phyloP scores from a whole-genome alignment of 73 alveolate genomes.

The Symbiodinium pilosum region DNA sequence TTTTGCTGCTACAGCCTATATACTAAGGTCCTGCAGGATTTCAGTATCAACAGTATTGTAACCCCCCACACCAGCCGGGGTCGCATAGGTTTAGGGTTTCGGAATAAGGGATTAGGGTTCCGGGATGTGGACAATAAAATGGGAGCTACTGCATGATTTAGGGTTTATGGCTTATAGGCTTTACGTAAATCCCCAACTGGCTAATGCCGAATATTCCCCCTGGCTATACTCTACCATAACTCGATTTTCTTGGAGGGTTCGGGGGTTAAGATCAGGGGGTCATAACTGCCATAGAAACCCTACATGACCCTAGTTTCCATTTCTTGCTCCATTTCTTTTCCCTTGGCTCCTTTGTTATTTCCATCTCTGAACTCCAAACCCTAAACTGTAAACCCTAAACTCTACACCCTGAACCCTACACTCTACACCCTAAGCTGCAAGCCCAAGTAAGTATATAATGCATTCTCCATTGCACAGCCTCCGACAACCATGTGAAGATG shows the following conservation, averaged over 20 bases:
- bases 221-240: background rate
- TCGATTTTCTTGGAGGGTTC: background rate
- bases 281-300: background rate
- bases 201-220: background rate
- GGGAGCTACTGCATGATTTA: background rate
- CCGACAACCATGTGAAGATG: no score
- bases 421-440: no score
- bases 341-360: background rate
- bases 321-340: background rate
- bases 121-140: background rate
- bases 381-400: no score
- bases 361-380: no score
- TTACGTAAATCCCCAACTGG: background rate
- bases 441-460: no score
- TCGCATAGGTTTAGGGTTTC: background rate
- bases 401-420: no score
- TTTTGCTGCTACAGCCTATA: no score
- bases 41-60: no score
- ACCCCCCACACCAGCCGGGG: no score
- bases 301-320: background rate
- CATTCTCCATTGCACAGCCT: no score
- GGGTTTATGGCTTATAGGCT: background rate
- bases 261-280: background rate
- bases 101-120: background rate
- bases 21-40: no score